These are phyloP conservation scores for Irpex sp. DNA, from an alignment of 1,284 basidiomycete species.

Conservation along the genomic window DNA sequence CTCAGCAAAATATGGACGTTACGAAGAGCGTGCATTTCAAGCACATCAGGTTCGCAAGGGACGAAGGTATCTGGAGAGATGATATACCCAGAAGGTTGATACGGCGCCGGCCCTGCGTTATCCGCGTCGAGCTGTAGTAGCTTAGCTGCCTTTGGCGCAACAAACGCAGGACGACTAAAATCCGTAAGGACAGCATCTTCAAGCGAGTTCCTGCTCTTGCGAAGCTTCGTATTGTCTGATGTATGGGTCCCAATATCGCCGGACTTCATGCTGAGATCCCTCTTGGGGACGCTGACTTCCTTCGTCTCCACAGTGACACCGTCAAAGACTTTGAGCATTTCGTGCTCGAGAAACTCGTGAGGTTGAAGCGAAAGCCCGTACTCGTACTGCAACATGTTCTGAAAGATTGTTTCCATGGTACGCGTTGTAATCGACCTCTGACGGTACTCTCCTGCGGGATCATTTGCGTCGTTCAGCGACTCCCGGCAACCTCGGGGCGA, in stretches of 20 bases:
- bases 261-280: neutral
- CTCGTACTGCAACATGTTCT: slow-evolving; percentile 44
- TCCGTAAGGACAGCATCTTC: neutral
- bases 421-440: neutral
- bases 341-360: slow-evolving; percentile 20
- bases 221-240: slow-evolving; percentile 22
- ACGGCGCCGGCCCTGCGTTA: slow-evolving; percentile 14
- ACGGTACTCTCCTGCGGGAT: neutral
- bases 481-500: slow-evolving; percentile 10
- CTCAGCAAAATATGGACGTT: slow-evolving; percentile 58
- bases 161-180: neutral
- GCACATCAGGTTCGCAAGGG: slow-evolving; percentile 47
- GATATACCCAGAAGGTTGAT: slow-evolving; percentile 27
- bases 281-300: neutral
- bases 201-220: slow-evolving; percentile 17
- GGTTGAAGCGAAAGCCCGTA: slow-evolving; percentile 46
- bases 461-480: slow-evolving; percentile 25
- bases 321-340: neutral
- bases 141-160: slow-evolving; percentile 19
- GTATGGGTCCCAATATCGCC: slow-evolving; percentile 14
- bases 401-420: slow-evolving; percentile 44
- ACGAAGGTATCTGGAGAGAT: slow-evolving; percentile 54
- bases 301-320: neutral
- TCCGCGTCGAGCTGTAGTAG: slow-evolving; percentile 13
- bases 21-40: slow-evolving; percentile 67